Conservation (phyloP, 2,329 filamentous ascomycete genomes). For the Macrophomina tecta region DNA sequence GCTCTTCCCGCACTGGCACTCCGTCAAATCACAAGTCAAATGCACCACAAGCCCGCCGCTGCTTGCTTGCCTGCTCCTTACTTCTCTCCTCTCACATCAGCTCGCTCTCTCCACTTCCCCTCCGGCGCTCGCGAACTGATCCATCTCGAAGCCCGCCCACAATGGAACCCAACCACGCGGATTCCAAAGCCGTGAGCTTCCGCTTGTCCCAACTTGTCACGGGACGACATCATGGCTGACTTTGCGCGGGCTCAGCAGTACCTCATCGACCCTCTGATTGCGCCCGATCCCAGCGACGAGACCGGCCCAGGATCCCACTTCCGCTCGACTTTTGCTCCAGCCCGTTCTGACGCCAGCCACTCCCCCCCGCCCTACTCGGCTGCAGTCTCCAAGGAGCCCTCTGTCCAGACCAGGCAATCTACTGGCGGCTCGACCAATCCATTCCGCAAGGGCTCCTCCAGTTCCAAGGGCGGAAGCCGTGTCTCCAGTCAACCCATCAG, state of each 20-base stretch:
- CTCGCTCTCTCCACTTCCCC: neutral
- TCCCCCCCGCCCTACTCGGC: conserved; percentile 14
- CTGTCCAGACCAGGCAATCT: conserved; percentile 39
- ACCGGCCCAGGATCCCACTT: conserved; percentile 69
- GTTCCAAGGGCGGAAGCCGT: conserved; percentile 37
- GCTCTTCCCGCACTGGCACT: conserved; percentile 10
- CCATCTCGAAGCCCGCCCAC: neutral
- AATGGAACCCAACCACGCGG: conserved; percentile 24
- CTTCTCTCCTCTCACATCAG: neutral
- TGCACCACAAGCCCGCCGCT: conserved; percentile 7
- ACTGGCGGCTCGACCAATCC: conserved; percentile 52
- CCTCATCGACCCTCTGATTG: conserved; percentile 72
- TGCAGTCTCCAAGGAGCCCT: conserved; percentile 37
- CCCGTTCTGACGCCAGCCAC: conserved; percentile 30
- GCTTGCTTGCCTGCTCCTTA: neutral
- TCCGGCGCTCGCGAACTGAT: neutral
- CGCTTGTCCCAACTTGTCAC: neutral
- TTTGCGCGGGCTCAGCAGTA: conserved; percentile 65
- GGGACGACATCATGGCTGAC: conserved; percentile 9
- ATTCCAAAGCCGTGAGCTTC: conserved; percentile 26
- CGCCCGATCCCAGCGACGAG: conserved; percentile 70
- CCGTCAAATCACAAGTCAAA: conserved; percentile 18
- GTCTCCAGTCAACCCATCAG: conserved; percentile 36
- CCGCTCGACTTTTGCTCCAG: conserved; percentile 38
- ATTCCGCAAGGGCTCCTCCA: conserved; percentile 42